A percentile compares a stretch with the other conserved stretches of the same genome.
These are phyloP conservation scores for Colletotrichum sojae DNA, from an alignment of 2,329 filamentous ascomycete species.

Conservation along the genomic window DNA sequence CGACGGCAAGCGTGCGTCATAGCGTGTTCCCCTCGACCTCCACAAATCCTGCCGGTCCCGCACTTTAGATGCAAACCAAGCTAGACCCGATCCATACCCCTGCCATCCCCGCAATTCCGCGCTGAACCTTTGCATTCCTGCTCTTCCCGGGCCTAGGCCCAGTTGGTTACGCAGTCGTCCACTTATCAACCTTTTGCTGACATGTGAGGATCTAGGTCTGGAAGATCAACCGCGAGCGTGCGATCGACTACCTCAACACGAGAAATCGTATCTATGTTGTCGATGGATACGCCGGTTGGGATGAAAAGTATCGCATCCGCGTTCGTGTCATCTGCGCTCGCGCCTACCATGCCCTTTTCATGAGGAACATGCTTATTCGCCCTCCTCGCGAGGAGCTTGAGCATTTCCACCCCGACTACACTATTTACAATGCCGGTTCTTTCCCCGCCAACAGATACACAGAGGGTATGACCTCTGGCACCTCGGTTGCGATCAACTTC, in stretches of 20 bases:
- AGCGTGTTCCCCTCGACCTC: conserved; percentile 8
- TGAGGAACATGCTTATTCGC: conserved; percentile 99
- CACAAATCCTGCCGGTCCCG: conserved; percentile 27
- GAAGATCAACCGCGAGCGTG: conserved; percentile 99
- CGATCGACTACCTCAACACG: conserved; percentile 99
- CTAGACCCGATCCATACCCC: conserved; percentile 20
- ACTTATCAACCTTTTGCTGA: conserved; percentile 20
- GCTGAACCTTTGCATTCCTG: conserved; percentile 14
- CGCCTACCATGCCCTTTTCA: conserved; percentile 99
- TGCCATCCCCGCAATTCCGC: background rate
- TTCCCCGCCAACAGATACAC: conserved; percentile 99
- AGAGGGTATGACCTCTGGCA: conserved; percentile 98
- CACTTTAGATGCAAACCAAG: conserved; percentile 27
- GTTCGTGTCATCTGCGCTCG: conserved; percentile 98
- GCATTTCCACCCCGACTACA: conserved; percentile 99
- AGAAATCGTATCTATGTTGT: conserved; percentile 98
- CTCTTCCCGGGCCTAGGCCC: conserved; percentile 21
- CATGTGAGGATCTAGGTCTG: conserved; percentile 78
- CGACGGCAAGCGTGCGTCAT: conserved; percentile 34
- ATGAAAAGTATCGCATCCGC: conserved; percentile 96
- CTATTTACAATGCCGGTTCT: conserved; percentile 98
- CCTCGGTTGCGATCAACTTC: conserved; percentile 99
- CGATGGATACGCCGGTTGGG: conserved; percentile 98
- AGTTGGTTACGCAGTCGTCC: background rate
- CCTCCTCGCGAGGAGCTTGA: conserved; percentile 92